These are phyloP conservation scores for Colletotrichum falcatum DNA, from an alignment of 2,329 filamentous ascomycete species.

Conservation along the genomic window DNA sequence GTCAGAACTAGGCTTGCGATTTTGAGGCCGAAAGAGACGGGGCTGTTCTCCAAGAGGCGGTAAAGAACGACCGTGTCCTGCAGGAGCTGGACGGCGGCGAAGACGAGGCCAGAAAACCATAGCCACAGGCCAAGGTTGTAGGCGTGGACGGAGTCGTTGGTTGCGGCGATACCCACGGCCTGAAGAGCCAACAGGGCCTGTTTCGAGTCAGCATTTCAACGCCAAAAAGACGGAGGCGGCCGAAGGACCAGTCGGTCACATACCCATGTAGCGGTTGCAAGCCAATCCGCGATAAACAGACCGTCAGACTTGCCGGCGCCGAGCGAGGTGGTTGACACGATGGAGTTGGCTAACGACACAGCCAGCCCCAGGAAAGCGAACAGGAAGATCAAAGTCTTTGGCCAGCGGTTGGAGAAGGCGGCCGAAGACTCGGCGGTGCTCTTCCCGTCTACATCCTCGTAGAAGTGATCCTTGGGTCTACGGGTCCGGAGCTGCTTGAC, in stretches of 20 bases:
- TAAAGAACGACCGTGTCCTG: slow-evolving; percentile 57
- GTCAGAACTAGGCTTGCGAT: slow-evolving; percentile 59
- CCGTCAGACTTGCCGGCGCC: slow-evolving; percentile 46
- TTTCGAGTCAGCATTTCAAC: slow-evolving; percentile 8
- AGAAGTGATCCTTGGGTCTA: slow-evolving; percentile 59
- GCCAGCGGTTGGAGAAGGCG: slow-evolving; percentile 70
- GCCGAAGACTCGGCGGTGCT: slow-evolving; percentile 73
- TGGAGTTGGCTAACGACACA: slow-evolving; percentile 67
- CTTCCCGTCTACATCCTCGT: slow-evolving; percentile 77
- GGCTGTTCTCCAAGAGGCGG: slow-evolving; percentile 49
- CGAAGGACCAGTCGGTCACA: slow-evolving; percentile 50
- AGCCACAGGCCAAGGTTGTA: slow-evolving; percentile 66
- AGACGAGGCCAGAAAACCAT: slow-evolving; percentile 60
- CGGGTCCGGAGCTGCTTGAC: slow-evolving; percentile 51
- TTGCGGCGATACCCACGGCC: slow-evolving; percentile 60
- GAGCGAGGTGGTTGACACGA: slow-evolving; percentile 59
- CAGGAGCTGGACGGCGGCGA: slow-evolving; percentile 57
- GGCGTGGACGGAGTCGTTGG: slow-evolving; percentile 62
- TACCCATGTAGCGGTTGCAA: slow-evolving; percentile 73
- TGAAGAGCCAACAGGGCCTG: slow-evolving; percentile 61
- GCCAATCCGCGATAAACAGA: slow-evolving; percentile 68
- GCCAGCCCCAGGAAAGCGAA: slow-evolving; percentile 66
- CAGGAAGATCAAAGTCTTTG: slow-evolving; percentile 66
- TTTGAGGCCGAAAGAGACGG: slow-evolving; percentile 58
- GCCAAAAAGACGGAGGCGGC: no score